Conservation (phyloP, 164 flowering plant genomes). For the Chloranthus sessilifolius region DNA sequence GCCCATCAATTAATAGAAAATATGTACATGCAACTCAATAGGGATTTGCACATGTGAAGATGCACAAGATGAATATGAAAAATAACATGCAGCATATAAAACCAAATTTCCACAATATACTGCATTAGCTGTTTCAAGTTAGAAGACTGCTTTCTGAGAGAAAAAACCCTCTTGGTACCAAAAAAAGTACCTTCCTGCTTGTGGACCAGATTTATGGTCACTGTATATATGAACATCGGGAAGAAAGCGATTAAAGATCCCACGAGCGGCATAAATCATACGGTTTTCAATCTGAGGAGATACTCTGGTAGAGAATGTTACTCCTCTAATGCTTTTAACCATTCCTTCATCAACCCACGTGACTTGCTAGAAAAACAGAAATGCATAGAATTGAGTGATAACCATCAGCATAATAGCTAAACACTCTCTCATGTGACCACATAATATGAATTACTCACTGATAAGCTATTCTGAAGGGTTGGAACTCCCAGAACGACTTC, state of each 20-base stretch:
- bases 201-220: conserved; percentile 67
- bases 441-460: conserved; percentile 20
- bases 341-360: conserved; percentile 84
- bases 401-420: not conserved
- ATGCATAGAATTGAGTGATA: not conserved
- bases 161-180: not conserved
- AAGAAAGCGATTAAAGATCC: conserved; percentile 69
- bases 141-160: not conserved
- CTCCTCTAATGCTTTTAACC: conserved; percentile 92
- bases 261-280: conserved; percentile 81
- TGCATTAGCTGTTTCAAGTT: not conserved
- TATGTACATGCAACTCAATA: no score
- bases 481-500: conserved; percentile 67
- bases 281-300: conserved; percentile 61
- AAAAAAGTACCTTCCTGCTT: conserved; percentile 72
- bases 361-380: conserved; percentile 50
- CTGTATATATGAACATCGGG: conserved; percentile 81
- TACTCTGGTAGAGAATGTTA: conserved; percentile 63
- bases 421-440: not conserved
- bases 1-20: no score
- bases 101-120: no score
- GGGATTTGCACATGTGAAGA: no score
- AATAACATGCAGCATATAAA: not conserved
- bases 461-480: conserved; percentile 26
- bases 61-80: not conserved